These are phyloP conservation scores for Euphorbia pulcherrima DNA, from an alignment of 345 rosid species.

Conservation along the genomic window DNA sequence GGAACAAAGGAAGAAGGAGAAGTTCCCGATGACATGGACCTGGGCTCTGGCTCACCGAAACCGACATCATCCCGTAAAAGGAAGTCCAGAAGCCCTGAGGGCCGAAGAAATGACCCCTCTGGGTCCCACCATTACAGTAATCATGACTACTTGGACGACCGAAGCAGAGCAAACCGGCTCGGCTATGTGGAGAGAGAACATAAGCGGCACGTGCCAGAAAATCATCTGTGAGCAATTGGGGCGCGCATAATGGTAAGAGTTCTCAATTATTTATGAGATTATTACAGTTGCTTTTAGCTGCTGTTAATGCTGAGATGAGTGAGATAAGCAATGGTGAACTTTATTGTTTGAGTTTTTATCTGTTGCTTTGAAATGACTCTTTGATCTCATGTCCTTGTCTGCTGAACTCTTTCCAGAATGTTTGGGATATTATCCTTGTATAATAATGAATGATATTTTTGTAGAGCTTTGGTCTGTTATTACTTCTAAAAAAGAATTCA, in stretches of 20 bases:
- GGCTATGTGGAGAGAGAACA: conserved; percentile 18
- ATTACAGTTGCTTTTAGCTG: not conserved
- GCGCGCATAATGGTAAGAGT: not conserved
- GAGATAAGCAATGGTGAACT: not conserved
- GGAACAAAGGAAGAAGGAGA: conserved; percentile 62
- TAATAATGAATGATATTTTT: not conserved
- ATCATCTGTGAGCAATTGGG: conserved; percentile 2
- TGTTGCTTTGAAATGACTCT: not conserved
- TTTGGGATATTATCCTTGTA: conserved; percentile 2
- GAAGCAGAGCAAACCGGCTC: conserved; percentile 4
- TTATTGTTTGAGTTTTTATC: conserved; percentile 6
- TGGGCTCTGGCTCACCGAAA: conserved; percentile 17
- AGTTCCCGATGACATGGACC: conserved; percentile 25
- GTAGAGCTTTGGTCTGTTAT: not conserved
- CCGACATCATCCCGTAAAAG: conserved; percentile 14
- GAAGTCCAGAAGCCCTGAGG: conserved; percentile 17
- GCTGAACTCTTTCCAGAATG: not conserved
- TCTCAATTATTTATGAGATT: not conserved
- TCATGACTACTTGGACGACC: conserved; percentile 15
- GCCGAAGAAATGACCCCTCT: conserved; percentile 6
- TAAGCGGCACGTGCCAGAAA: conserved; percentile 13
- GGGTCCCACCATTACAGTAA: conserved; percentile 12
- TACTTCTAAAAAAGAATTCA: not conserved
- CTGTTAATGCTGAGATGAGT: not conserved
- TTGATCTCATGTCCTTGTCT: not conserved